Base-by-base conservation (phyloP, 306 rosid species). In the Lathyrus aphaca region DNA sequence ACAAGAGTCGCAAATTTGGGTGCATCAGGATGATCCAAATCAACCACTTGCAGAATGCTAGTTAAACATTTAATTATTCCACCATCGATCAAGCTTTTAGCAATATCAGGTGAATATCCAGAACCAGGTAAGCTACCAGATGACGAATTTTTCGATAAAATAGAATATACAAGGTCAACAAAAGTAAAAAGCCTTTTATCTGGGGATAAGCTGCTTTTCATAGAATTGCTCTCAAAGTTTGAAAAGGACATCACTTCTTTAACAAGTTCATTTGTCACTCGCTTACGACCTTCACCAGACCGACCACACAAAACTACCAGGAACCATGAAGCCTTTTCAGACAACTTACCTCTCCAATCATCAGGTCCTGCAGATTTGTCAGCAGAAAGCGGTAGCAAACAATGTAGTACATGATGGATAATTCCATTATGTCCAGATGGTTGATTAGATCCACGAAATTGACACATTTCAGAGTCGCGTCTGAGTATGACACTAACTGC, bases 1-100 rank as follows among this genome's bases (percentile, higher is more conserved):
- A 91, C 83, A 68, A 91, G 90, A 84, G 87, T 95, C 61, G 82
- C 97, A 80, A 85, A 80, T 86, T 95, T 95, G 64, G 95, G 92
- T 69, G 96, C 92, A 73, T 95, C 97, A 19, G 99, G 96, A 83
- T 95, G 97, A 78, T 95, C 99, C 87, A 95, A 81, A 83, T 95
- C 99, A 75, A 95, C 82, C 82, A 95, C 95, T 84, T 87, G 89
- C 55, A 95, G 82, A 72, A 89, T 91, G 43, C 85, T 78, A 61
- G 99, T 95, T 17, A 95, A 73, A 79, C 96, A 89, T 74, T 77
- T 90, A 82, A 95, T 89, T 75, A 91, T 86, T 69, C 97, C 99
- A 45, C 95, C 96, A 67, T 91, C 99, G 53, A 95, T 95, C 97
- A 95, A 88, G 83, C 95, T 88, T 86, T 87, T 94, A 56, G 99